Conservation (phyloP, 176 grass and related monocot genomes). For the Avena sativa region DNA sequence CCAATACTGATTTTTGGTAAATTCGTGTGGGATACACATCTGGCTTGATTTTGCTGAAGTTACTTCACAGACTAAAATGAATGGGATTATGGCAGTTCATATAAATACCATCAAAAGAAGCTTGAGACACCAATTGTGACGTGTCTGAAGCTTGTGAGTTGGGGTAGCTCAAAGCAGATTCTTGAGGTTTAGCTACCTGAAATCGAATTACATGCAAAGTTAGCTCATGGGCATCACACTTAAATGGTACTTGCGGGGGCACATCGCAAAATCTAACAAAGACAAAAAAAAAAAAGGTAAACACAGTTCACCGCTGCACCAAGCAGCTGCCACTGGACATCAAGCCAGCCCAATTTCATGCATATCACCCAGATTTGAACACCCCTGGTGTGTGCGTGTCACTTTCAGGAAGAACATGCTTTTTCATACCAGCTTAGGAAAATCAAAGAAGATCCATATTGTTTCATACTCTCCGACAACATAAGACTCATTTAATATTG, state of each 20-base stretch:
- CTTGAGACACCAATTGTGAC: constrained; percentile 71
- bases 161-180: constrained; percentile 55
- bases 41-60: constrained; percentile 4
- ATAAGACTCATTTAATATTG: not conserved
- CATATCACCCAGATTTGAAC: no score
- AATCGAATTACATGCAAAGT: constrained; percentile 43
- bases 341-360: no score
- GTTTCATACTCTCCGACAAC: not conserved
- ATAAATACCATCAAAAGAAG: constrained; percentile 68
- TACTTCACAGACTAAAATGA: constrained; percentile 25
- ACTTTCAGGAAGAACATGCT: not conserved
- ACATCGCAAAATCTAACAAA: not conserved
- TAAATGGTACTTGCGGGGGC: not conserved
- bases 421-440: not conserved
- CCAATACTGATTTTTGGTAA: not conserved
- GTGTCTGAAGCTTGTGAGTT: constrained; percentile 60
- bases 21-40: not conserved
- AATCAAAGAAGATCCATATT: constrained; percentile 31
- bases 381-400: not conserved
- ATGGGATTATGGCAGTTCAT: constrained; percentile 45
- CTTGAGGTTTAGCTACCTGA: constrained; percentile 59
- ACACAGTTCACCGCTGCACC: no score
- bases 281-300: no score
- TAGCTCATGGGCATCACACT: not conserved
- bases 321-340: no score